phyloP scores from a whole-genome alignment of 2,329 filamentous ascomycete species.

The Diaporthe sp. region DNA sequence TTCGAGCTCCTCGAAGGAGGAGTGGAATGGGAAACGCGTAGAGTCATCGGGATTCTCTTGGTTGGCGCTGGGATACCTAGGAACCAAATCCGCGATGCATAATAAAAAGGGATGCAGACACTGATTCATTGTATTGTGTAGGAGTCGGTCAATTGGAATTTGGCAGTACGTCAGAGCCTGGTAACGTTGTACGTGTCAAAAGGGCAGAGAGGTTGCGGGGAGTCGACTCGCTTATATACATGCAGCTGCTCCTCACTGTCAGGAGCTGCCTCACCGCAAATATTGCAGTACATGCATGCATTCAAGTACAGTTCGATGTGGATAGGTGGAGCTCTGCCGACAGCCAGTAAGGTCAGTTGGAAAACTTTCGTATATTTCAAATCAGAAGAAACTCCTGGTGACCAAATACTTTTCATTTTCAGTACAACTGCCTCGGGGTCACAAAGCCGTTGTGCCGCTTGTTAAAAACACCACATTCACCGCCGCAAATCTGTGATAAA shows the following conservation, averaged over 20 bases:
- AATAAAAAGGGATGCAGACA: not conserved
- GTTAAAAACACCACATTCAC: conserved; percentile 25
- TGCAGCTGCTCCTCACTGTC: not conserved
- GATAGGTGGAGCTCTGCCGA: not conserved
- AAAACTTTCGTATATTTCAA: not conserved
- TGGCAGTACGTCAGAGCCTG: not conserved
- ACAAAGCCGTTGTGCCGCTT: not conserved
- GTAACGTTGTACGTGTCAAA: not conserved
- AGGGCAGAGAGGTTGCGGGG: not conserved
- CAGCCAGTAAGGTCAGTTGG: not conserved
- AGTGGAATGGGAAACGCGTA: not conserved
- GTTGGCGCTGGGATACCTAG: not conserved
- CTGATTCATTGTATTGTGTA: not conserved
- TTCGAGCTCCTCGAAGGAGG: conserved; percentile 1
- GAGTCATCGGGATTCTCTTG: not conserved
- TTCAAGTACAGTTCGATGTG: not conserved
- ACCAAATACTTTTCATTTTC: not conserved
- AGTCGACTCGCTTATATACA: not conserved
- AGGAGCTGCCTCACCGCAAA: not conserved
- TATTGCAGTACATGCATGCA: not conserved
- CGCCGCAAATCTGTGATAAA: conserved; percentile 7
- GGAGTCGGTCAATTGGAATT: not conserved
- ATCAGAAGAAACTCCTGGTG: not conserved
- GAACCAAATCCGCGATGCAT: not conserved
- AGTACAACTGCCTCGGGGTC: not conserved